Percentiles rank a stretch among this genome's conserved stretches.
Evolutionary conservation across 257 asterid species (phyloP).

Genomic region (Solanum ossicruentum): DNA sequence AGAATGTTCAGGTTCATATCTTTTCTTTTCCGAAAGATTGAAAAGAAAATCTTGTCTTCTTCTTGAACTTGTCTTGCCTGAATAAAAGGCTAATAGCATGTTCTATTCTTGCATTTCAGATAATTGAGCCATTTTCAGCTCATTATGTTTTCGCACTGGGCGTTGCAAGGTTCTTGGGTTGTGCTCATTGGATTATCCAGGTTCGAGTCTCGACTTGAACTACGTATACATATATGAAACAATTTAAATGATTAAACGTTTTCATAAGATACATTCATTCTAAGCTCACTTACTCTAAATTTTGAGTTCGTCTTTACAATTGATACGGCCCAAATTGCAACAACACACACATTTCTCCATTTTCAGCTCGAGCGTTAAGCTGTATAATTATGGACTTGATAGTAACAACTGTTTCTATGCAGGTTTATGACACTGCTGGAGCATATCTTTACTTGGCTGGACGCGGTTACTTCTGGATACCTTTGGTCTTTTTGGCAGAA

Average conservation of each 20-base stretch:
- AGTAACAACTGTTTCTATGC: neutral
- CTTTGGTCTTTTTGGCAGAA: slow-evolving; percentile 56
- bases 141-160: slow-evolving; percentile 91
- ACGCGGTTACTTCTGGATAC: slow-evolving; percentile 63
- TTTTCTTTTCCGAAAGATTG: neutral
- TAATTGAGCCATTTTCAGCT: slow-evolving; percentile 88
- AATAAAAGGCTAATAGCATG: neutral
- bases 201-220: slow-evolving; percentile 2
- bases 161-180: slow-evolving; percentile 65
- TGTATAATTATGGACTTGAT: neutral
- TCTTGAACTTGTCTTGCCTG: neutral
- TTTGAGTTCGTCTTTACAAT: neutral
- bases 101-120: slow-evolving; percentile 21
- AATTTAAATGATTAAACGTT: neutral
- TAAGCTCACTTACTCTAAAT: neutral
- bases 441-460: slow-evolving; percentile 41
- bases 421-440: slow-evolving; percentile 74
- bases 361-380: neutral
- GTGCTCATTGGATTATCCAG: slow-evolving; percentile 95
- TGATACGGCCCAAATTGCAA: neutral
- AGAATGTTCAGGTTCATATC: slow-evolving; percentile 58
- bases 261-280: neutral
- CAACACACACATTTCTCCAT: neutral
- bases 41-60: neutral
- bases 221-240: neutral